Conservation (phyloP, 768 basidiomycete species). For the Naganishia vishniacii region DNA sequence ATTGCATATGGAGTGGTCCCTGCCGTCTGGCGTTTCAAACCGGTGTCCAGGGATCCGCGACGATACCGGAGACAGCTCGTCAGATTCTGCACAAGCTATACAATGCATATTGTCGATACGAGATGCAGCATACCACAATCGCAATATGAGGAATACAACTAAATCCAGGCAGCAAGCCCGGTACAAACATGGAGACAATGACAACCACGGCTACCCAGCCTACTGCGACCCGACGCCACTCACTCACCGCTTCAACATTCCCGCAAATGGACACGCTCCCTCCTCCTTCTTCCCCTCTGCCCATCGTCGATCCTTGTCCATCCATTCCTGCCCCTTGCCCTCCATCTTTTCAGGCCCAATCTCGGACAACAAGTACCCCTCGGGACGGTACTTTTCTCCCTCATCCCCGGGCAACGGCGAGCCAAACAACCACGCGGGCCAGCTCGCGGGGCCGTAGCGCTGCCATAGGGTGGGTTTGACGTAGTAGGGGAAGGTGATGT, state of each 20-base stretch:
- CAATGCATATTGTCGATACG: too few species aligned
- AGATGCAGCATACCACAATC: too few species aligned
- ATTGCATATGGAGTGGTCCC: too few species aligned
- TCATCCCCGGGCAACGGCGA: constrained; percentile 18
- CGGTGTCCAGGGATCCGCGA: too few species aligned
- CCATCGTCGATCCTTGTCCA: constrained; percentile 14
- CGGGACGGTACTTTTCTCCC: constrained; percentile 20
- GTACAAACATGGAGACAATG: too few species aligned
- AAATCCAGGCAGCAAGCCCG: too few species aligned
- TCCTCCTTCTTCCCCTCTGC: neutral
- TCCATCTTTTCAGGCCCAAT: constrained; percentile 12
- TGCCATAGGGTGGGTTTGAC: constrained; percentile 20
- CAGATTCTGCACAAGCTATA: too few species aligned
- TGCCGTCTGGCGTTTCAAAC: too few species aligned
- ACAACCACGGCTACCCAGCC: too few species aligned
- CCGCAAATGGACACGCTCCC: constrained; percentile 17
- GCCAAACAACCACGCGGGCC: neutral
- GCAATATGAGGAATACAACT: too few species aligned
- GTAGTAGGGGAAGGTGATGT: constrained; percentile 24
- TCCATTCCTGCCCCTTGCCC: constrained; percentile 24
- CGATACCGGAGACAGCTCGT: too few species aligned
- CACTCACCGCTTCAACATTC: constrained; percentile 9
- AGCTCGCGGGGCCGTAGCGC: neutral
- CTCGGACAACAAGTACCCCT: constrained; percentile 21
- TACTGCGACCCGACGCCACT: neutral